These are phyloP conservation scores for Chrysosporium keratinophilum DNA, from an alignment of 2,329 filamentous ascomycete species.

Conservation along the genomic window DNA sequence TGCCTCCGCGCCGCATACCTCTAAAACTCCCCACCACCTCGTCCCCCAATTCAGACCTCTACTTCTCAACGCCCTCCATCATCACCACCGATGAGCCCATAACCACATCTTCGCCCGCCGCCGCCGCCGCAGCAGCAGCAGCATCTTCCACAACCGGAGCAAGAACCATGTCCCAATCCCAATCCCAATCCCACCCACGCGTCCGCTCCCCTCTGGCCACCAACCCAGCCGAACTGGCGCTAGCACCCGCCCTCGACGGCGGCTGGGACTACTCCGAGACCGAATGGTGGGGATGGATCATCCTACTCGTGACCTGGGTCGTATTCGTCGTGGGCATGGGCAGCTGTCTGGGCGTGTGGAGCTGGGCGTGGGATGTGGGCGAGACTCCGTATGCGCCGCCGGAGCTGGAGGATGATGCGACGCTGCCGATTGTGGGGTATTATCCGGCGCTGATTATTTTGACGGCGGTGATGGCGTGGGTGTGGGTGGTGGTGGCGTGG, in stretches of 20 bases:
- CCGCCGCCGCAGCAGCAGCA: constrained; percentile 27
- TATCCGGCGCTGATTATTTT: constrained; percentile 91
- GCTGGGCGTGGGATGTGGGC: constrained; percentile 97
- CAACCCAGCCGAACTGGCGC: constrained; percentile 31
- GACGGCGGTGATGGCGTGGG: constrained; percentile 94
- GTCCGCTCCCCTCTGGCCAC: constrained; percentile 27
- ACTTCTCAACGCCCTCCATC: constrained; percentile 38
- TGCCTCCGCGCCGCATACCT: constrained; percentile 17
- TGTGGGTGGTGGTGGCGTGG: constrained; percentile 96
- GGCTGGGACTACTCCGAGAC: constrained; percentile 91
- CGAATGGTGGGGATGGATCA: constrained; percentile 96
- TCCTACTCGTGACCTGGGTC: constrained; percentile 81
- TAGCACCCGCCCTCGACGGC: constrained; percentile 41
- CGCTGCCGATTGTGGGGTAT: constrained; percentile 89
- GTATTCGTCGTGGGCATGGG: constrained; percentile 97
- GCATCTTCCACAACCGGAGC: constrained; percentile 9
- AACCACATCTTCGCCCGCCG: constrained; percentile 20
- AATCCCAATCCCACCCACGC: constrained; percentile 31
- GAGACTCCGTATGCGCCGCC: constrained; percentile 92
- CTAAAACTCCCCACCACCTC: constrained; percentile 33
- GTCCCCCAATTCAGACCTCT: constrained; percentile 51
- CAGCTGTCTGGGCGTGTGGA: constrained; percentile 88
- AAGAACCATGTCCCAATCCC: constrained; percentile 16
- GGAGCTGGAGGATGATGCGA: constrained; percentile 88
- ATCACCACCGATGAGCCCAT: neutral